Conservation (phyloP, 352 stramenopile genomes). For the Phytophthora boehmeriae region DNA sequence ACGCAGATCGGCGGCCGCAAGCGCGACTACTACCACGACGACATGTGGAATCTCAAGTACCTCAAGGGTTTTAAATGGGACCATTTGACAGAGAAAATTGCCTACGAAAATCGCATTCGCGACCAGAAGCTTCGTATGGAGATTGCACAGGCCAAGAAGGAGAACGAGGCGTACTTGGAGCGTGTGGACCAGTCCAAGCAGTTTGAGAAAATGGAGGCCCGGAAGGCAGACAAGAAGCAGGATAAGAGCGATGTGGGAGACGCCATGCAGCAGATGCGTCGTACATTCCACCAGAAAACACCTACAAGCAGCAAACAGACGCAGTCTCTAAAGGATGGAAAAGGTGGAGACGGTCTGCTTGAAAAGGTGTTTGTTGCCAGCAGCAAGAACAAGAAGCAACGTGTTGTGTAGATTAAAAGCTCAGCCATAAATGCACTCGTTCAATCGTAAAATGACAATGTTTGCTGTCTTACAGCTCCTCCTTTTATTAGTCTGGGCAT, state of each 20-base stretch:
- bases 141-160: conserved; percentile 87
- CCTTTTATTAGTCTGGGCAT: conserved; percentile 32
- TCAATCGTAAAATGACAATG: conserved; percentile 10
- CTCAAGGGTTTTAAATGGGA: conserved; percentile 99
- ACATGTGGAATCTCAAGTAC: conserved; percentile 99
- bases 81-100: conserved; percentile 98
- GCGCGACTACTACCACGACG: conserved; percentile 96
- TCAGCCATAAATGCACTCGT: conserved; percentile 26
- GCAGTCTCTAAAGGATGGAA: conserved; percentile 51
- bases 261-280: conserved; percentile 57
- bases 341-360: conserved; percentile 41
- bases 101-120: conserved; percentile 88
- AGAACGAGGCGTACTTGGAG: conserved; percentile 88
- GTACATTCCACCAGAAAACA: conserved; percentile 78
- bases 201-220: conserved; percentile 86
- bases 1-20: conserved; percentile 93
- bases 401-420: conserved; percentile 22
- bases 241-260: conserved; percentile 13
- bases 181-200: conserved; percentile 88
- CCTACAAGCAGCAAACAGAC: conserved; percentile 73
- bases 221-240: conserved; percentile 55
- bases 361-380: conserved; percentile 69
- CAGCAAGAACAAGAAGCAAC: conserved; percentile 67
- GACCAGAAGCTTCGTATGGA: conserved; percentile 88
- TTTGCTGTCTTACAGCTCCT: conserved; percentile 44